Evolutionary conservation across 2,329 filamentous ascomycete genomes (phyloP).

Genomic region (Colletotrichum sp.): DNA sequence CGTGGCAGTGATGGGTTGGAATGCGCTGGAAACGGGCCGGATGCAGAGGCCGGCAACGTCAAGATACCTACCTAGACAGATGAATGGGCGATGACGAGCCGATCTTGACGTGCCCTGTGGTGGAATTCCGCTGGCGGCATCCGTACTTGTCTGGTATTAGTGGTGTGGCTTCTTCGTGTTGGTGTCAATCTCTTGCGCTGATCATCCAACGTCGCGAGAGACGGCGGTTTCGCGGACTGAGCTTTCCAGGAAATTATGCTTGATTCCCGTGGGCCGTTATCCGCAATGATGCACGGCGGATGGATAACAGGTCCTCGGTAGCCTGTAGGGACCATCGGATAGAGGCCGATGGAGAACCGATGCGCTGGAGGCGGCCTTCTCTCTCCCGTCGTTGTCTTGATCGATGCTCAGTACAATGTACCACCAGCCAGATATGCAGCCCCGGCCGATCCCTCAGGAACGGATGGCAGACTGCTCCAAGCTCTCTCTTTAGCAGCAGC

Average conservation of each 20-base stretch:
- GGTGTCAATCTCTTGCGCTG: neutral
- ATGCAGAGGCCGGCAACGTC: neutral
- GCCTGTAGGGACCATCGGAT: neutral
- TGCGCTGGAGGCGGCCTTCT: neutral
- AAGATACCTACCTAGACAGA: neutral
- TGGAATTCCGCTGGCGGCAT: conserved; percentile 3
- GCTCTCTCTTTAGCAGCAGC: neutral
- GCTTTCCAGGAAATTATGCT: conserved; percentile 2
- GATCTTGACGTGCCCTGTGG: neutral
- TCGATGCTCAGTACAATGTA: neutral
- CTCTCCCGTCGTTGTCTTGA: neutral
- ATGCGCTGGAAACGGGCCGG: conserved; percentile 11
- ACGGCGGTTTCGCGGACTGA: neutral
- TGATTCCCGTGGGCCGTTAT: neutral
- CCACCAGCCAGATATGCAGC: neutral
- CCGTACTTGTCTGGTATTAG: neutral
- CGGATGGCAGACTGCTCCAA: neutral
- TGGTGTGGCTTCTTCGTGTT: neutral
- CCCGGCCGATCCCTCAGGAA: neutral
- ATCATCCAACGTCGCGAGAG: neutral
- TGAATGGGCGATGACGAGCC: neutral
- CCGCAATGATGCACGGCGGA: neutral
- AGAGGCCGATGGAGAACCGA: neutral
- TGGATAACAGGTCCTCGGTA: neutral
- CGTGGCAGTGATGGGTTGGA: conserved; percentile 2